Evolutionary conservation across 2,329 filamentous ascomycete species (phyloP).

Genomic region (Scedosporium aurantiacum): DNA sequence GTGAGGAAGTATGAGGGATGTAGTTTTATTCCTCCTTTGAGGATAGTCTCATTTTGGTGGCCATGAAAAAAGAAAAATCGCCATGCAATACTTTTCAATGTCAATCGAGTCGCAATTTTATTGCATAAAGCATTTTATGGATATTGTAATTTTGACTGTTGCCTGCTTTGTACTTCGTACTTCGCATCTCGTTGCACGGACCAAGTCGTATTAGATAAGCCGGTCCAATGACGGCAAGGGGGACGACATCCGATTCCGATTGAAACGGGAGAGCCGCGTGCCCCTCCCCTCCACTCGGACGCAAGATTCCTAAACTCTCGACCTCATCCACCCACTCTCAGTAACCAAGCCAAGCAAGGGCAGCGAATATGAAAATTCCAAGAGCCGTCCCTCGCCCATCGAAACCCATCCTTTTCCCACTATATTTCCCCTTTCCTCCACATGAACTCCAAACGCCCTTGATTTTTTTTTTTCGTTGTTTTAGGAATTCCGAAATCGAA

Average conservation of each 20-base stretch:
- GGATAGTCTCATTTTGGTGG: no score
- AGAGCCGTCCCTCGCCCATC: background rate
- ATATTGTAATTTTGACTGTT: no score
- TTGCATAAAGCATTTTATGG: no score
- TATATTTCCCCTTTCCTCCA: background rate
- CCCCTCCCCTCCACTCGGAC: background rate
- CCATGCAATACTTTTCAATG: no score
- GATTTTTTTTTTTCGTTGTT: background rate
- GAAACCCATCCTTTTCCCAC: background rate
- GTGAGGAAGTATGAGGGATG: no score
- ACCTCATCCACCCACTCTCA: background rate
- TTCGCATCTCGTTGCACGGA: no score
- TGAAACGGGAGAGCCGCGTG: background rate
- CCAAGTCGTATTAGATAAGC: no score
- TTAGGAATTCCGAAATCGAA: background rate
- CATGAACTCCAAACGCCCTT: background rate
- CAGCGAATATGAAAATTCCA: background rate
- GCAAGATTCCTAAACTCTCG: background rate
- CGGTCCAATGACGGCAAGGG: no score
- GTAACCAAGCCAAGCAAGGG: background rate
- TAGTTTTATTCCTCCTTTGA: no score
- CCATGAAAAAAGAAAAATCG: no score
- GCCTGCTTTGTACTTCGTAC: no score
- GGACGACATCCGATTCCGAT: background rate
- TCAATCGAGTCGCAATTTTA: no score